A percentile compares a stretch with the other conserved stretches of the same genome.
Conservation (phyloP, 192 early-diverging fungal genomes). For the Chytriomyces hyalinus region DNA sequence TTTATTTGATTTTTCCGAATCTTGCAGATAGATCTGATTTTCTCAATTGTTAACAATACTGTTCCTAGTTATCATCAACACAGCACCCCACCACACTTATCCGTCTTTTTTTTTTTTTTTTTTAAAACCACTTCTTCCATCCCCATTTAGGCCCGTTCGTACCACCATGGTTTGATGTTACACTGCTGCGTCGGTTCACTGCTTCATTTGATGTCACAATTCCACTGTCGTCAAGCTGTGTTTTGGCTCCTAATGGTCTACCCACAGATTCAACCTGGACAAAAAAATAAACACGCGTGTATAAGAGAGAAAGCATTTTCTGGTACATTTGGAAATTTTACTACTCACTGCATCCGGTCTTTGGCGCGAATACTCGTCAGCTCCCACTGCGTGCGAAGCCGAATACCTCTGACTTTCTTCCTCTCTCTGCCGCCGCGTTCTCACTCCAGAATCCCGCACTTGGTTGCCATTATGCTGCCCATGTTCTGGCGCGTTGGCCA, state of each 20-base stretch:
- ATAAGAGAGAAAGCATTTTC: not conserved
- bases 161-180: not conserved
- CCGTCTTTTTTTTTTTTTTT: too few species aligned
- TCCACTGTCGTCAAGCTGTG: constrained; percentile 44
- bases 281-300: not conserved
- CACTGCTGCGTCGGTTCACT: constrained; percentile 30
- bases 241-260: constrained; percentile 43
- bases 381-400: not conserved
- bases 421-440: not conserved
- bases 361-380: not conserved
- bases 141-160: constrained; percentile 10
- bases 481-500: not conserved
- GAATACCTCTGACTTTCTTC: not conserved
- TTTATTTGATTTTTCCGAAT: too few species aligned
- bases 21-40: too few species aligned
- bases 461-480: not conserved
- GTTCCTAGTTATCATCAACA: too few species aligned
- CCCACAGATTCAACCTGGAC: constrained; percentile 25
- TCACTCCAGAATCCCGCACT: not conserved
- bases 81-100: too few species aligned
- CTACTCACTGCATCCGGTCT: not conserved
- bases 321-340: not conserved
- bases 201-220: constrained; percentile 48
- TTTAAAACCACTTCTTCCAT: constrained; percentile 36
- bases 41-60: too few species aligned